Conservation (phyloP, 164 flowering plant genomes). For the Tetrastigma voinierianum region DNA sequence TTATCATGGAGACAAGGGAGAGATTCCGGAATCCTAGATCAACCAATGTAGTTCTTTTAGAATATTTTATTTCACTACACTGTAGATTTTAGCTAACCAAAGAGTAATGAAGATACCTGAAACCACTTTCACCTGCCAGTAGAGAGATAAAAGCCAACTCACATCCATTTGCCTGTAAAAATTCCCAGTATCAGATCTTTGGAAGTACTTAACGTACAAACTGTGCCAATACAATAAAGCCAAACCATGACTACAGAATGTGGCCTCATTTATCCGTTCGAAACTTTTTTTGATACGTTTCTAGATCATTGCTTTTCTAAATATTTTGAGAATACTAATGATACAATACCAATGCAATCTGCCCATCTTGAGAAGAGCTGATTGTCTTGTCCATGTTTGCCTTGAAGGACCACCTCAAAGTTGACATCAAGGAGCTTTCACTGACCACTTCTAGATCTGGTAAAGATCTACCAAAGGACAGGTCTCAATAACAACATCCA, state of each 20-base stretch:
- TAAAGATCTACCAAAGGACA: constrained; percentile 39
- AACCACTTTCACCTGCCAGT: constrained; percentile 46
- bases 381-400: constrained; percentile 49
- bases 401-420: constrained; percentile 55
- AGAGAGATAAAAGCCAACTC: constrained; percentile 77
- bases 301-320: background rate
- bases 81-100: constrained; percentile 1
- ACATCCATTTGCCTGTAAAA: constrained; percentile 61
- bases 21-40: constrained; percentile 59
- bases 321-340: background rate
- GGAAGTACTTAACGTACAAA: background rate
- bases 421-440: constrained; percentile 44
- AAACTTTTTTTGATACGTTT: too few species aligned
- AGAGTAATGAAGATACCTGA: constrained; percentile 48
- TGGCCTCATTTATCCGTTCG: too few species aligned
- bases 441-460: constrained; percentile 45
- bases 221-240: background rate
- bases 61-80: background rate
- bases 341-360: constrained; percentile 45
- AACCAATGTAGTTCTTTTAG: constrained; percentile 7
- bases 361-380: constrained; percentile 41
- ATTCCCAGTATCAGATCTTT: constrained; percentile 5
- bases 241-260: background rate
- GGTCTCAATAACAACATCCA: background rate
- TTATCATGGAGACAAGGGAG: constrained; percentile 85